A percentile compares a stretch with the other conserved stretches of the same genome.
phyloP scores from a whole-genome alignment of 2,329 filamentous ascomycete genomes.

The Aspergillus sp. region DNA sequence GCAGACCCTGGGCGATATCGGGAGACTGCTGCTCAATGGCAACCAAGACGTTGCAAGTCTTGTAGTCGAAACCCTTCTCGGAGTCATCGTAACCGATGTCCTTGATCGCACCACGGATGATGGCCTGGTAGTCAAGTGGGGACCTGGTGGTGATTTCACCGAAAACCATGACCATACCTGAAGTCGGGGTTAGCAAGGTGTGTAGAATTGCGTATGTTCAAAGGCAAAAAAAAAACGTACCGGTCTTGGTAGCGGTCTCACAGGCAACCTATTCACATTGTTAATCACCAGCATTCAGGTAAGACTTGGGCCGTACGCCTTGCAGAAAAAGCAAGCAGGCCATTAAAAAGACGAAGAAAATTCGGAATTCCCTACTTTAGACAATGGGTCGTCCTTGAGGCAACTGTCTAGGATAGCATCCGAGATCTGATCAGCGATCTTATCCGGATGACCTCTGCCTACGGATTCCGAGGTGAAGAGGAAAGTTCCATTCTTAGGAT shows the following conservation, averaged over 20 bases:
- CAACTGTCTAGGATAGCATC: constrained; percentile 94
- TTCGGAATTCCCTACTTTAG: constrained; percentile 62
- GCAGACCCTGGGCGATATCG: constrained; percentile 97
- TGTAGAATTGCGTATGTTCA: neutral
- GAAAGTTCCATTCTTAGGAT: constrained; percentile 61
- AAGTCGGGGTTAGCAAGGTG: constrained; percentile 8
- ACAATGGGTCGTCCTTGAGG: constrained; percentile 88
- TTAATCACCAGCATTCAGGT: constrained; percentile 10
- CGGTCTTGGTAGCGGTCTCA: constrained; percentile 99
- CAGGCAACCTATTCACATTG: constrained; percentile 67
- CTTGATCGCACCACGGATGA: constrained; percentile 92
- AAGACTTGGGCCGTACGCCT: neutral
- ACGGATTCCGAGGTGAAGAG: constrained; percentile 83
- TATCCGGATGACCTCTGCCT: neutral
- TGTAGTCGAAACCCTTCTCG: constrained; percentile 98
- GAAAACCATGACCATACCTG: constrained; percentile 92
- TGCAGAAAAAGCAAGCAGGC: constrained; percentile 11
- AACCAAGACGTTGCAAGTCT: constrained; percentile 97
- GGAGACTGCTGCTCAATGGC: constrained; percentile 99
- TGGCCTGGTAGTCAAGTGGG: constrained; percentile 94
- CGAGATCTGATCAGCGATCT: constrained; percentile 77
- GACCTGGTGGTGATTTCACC: constrained; percentile 98
- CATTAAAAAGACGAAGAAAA: constrained; percentile 4
- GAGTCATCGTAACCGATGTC: constrained; percentile 98
- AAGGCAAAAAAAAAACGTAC: constrained; percentile 47